Evolutionary conservation across 768 basidiomycete species (phyloP), one percentile per base, ranked within the genome.

Genomic region (Lentinula detonsa): DNA sequence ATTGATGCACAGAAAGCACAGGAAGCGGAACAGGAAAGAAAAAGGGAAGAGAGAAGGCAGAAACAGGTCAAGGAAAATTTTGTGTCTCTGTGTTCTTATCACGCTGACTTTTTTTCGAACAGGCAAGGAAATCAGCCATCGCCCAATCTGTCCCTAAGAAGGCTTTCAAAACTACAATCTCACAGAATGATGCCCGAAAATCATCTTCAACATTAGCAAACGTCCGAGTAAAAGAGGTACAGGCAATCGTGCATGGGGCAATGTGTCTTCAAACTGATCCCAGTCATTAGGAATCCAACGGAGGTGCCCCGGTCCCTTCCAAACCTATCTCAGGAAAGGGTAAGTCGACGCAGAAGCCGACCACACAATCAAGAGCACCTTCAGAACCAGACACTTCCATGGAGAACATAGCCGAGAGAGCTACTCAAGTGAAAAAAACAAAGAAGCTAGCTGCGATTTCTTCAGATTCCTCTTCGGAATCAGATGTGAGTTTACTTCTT

Each of bases 31-130:
- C 18, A 56, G 23, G 55, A 56, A n/a, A 56, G 16, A 15, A 34
- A 52, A 66, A 57, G 64, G 59, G 57, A 67, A 70, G 67, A 67
- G 51, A 53, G 61, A 65, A 46, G 62, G 63, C 59, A 49, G 55
- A 42, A 59, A 66, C 42, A 60, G 57, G 53, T 52, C 54, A 66
- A 64, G 63, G 69, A 60, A 59, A 57, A 46, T 21, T 18, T 49
- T 10, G 42, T 18, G 6, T 23, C 21, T 48, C 49, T 28, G 10
- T n/a, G 31, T 3, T 56, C 9, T 18, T 56, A 18, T 21, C 18
- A n/a, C 1, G 34, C n/a, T n/a, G 5, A 37, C 39, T 16, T 5
- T 6, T 39, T 3, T 8, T 39, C 53, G 34, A 16, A 9, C 4
- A 39, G 53, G 34, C 5, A 34, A 54, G 21, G 37, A 40, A 40